Base-by-base conservation (phyloP, 106 monocot genomes). In the Allium cepa region DNA sequence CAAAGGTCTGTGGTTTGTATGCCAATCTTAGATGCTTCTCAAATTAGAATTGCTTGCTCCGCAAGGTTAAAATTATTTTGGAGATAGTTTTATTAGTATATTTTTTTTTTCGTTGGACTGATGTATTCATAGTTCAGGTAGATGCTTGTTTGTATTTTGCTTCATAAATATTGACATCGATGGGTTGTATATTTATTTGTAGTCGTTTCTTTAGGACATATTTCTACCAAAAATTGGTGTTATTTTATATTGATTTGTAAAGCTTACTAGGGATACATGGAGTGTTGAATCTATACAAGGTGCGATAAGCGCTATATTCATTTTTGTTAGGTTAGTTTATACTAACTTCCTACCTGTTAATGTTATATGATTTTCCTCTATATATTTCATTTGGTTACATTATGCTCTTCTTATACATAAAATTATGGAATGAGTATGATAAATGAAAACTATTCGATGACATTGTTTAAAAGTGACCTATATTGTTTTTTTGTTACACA, bases 251-350 rank as follows among this genome's bases (percentile, higher is more conserved):
- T 11, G 10, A 36, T 13, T 52, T 68, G 9, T 69, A 17, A 16
- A 69, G 70, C 59, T 70, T 10, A 70, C 47, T 14, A 59, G 70
- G 47, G 70, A 70, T 11, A 26, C 59, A 26, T 58, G 59, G 70
- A 47, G 48, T 47, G 9, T 46, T 49, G 70, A 4, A 46, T 46
- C 17, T 10, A 7, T 69, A 4, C 36, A 69, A 17, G 56, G 57
- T 9, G n/a, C 28, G 8, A 56, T 69, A 46, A 47, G 56, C 1
- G 17, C 47, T 4, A 10, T 22, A 12, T 70, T 70, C 59, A 11
- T 70, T 59, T 22, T 70, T 14, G 59, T 56, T 9, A 70, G 47
- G 59, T 46, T 15, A 8, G 57, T 58, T 58, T 1, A 58, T 58
- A 15, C 4, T 58, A n/a, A 58, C 18, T 58, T 15, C 14, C 15